These are phyloP conservation scores for Berberis thunbergii DNA, from an alignment of 164 flowering plant genomes.

Conservation along the genomic window DNA sequence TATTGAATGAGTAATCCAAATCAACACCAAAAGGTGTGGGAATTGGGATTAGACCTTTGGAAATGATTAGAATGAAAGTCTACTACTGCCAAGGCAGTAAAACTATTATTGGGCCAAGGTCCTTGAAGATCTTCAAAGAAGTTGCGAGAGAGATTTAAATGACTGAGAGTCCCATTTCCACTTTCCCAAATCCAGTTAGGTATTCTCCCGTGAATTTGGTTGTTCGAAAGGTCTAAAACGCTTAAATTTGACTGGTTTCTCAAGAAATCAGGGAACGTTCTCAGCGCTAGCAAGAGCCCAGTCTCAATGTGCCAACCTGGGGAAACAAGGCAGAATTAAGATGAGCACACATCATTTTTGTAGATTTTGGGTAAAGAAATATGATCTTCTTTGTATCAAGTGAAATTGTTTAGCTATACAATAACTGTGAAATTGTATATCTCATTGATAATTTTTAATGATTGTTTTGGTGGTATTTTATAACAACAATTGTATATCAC, in stretches of 20 bases:
- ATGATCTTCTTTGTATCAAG: no score
- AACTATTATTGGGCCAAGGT: neutral
- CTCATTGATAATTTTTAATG: no score
- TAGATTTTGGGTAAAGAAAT: no score
- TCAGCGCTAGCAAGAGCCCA: conserved; percentile 34
- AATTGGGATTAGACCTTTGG: conserved; percentile 25
- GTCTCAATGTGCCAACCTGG: conserved; percentile 18
- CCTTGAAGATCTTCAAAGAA: neutral
- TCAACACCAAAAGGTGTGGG: conserved; percentile 12
- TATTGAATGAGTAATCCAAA: conserved; percentile 48
- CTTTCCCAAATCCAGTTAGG: conserved; percentile 39
- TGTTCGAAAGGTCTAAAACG: conserved; percentile 38
- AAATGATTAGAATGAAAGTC: conserved; percentile 37
- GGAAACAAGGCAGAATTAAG: conserved; percentile 12
- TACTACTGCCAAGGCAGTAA: conserved; percentile 5
- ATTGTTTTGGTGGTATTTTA: no score
- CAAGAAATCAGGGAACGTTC: conserved; percentile 23
- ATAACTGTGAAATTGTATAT: no score
- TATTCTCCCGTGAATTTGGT: conserved; percentile 26
- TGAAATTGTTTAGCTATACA: no score
- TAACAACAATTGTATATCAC: no score
- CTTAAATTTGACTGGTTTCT: conserved; percentile 18
- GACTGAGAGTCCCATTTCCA: conserved; percentile 2
- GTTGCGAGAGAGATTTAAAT: conserved; percentile 19
- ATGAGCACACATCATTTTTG: no score